Percentiles rank a stretch among this genome's conserved stretches.
Conservation (phyloP, 228 moss, liverwort and hornwort species). For the Sphagnum magellanicum region DNA sequence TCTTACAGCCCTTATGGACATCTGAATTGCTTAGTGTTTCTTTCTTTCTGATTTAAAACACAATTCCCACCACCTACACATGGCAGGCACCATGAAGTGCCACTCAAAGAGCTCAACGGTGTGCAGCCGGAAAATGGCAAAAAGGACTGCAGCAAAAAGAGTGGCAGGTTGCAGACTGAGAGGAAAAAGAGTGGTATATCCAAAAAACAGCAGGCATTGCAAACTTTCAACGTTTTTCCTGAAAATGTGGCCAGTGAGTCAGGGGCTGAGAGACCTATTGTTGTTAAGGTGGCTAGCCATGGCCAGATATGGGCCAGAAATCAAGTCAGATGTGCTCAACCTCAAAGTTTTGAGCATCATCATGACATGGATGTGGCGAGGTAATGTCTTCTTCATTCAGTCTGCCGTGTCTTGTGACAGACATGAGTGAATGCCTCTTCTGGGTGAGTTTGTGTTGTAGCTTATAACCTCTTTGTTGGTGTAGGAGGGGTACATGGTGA, state of each 20-base stretch:
- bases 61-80: too few relatives aligned
- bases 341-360: not conserved
- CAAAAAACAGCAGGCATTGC: conserved; percentile 29
- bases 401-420: not conserved
- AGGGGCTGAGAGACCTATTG: conserved; percentile 2
- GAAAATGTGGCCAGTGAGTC: conserved; percentile 6
- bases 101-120: conserved; percentile 25
- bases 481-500: not conserved
- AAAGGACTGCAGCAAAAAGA: conserved; percentile 6
- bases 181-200: conserved; percentile 38
- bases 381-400: too few relatives aligned
- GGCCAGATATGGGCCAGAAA: conserved; percentile 5
- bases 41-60: too few relatives aligned
- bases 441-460: not conserved
- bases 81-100: conserved; percentile 47
- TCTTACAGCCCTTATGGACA: too few relatives aligned
- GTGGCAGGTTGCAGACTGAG: conserved; percentile 20
- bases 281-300: conserved; percentile 12
- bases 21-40: too few relatives aligned
- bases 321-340: not conserved
- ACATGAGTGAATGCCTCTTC: not conserved
- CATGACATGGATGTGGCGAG: not conserved
- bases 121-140: conserved; percentile 14
- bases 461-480: not conserved
- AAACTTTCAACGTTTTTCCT: conserved; percentile 12